phyloP scores from a whole-genome alignment of 257 asterid species.

The Gardenia jasminoides region DNA sequence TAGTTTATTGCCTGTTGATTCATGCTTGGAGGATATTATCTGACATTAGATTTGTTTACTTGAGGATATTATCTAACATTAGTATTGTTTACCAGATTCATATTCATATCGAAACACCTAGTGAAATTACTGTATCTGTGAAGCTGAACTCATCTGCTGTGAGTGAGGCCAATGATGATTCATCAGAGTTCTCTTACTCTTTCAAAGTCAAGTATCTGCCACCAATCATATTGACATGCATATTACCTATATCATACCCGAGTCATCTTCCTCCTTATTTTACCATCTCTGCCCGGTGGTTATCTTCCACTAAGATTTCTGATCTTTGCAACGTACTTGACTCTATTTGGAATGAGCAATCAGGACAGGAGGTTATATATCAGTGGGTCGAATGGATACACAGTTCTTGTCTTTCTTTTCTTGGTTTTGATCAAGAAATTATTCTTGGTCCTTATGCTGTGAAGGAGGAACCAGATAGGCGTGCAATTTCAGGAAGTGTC shows the following conservation, averaged over 20 bases:
- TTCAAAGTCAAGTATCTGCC: slow-evolving; percentile 75
- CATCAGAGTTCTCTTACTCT: slow-evolving; percentile 63
- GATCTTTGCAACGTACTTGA: slow-evolving; percentile 69
- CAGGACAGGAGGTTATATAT: slow-evolving; percentile 78
- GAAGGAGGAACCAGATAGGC: slow-evolving; percentile 45
- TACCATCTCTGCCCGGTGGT: slow-evolving; percentile 69
- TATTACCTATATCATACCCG: slow-evolving; percentile 84
- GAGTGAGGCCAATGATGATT: slow-evolving; percentile 23
- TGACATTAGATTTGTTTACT: no score
- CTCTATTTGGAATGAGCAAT: slow-evolving; percentile 71
- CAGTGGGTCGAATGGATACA: slow-evolving; percentile 90
- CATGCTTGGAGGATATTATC: background rate
- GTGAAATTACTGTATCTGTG: slow-evolving; percentile 50
- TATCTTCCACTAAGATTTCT: slow-evolving; percentile 51
- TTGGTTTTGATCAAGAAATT: slow-evolving; percentile 66
- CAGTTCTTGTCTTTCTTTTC: slow-evolving; percentile 58
- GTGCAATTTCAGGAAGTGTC: slow-evolving; percentile 64
- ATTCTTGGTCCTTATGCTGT: slow-evolving; percentile 60
- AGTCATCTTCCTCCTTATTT: slow-evolving; percentile 64
- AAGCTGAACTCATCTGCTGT: slow-evolving; percentile 46
- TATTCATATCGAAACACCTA: slow-evolving; percentile 64
- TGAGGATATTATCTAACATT: slow-evolving; percentile 9
- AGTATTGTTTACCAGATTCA: slow-evolving; percentile 48
- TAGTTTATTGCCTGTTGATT: background rate
- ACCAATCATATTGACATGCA: slow-evolving; percentile 71